Evolutionary conservation across 306 rosid species (phyloP).

Genomic region (Hippophae tibetana): DNA sequence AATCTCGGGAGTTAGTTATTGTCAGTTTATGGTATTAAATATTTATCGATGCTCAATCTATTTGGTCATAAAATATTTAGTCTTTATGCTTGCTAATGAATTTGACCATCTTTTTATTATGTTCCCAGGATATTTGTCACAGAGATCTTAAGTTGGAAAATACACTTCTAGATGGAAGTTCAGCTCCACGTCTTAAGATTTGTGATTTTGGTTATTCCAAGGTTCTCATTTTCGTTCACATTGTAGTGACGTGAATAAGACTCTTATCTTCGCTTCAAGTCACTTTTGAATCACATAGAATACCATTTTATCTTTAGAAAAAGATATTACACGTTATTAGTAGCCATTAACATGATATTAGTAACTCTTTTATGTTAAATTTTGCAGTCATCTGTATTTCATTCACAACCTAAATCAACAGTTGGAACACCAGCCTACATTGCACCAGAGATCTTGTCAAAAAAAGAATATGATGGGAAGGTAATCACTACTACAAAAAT

Average conservation of each 20-base stretch:
- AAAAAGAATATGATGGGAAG: conserved; percentile 87
- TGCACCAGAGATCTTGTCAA: conserved; percentile 90
- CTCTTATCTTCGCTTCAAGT: too few species aligned
- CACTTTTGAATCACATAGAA: too few species aligned
- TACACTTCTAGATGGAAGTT: conserved; percentile 92
- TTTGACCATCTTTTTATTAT: not conserved
- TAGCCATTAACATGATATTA: not conserved
- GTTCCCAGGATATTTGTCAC: conserved; percentile 82
- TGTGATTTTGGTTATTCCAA: conserved; percentile 97
- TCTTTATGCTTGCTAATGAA: not conserved
- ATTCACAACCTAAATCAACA: conserved; percentile 97
- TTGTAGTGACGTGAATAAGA: too few species aligned
- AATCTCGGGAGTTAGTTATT: conserved; percentile 95
- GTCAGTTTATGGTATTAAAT: conserved; percentile 74
- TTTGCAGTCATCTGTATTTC: conserved; percentile 81
- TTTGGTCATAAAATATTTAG: not conserved
- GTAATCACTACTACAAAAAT: conserved; percentile 17
- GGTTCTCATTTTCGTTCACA: conserved; percentile 28
- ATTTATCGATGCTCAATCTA: too few species aligned
- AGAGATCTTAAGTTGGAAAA: conserved; percentile 98
- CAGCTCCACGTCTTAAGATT: conserved; percentile 84
- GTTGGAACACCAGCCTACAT: conserved; percentile 99
- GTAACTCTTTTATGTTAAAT: conserved; percentile 2
- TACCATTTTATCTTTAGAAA: too few species aligned
- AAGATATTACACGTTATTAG: not conserved